A percentile compares a stretch with the other conserved stretches of the same genome.
Evolutionary conservation across 768 basidiomycete genomes (phyloP).

Genomic region (Tephrocybe sp.): DNA sequence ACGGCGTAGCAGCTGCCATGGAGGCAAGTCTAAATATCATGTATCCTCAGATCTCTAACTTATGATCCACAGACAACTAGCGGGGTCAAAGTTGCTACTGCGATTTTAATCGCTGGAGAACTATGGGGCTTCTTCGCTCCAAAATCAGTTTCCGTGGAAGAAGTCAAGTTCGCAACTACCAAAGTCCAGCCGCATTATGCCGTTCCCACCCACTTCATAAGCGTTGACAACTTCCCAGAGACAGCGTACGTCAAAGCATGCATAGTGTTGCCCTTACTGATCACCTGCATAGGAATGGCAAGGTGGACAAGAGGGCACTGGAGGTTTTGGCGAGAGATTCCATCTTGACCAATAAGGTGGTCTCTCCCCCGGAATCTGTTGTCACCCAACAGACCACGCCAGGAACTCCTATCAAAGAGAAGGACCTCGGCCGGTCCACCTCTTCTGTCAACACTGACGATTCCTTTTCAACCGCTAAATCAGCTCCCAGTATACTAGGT

Average conservation of each 20-base stretch:
- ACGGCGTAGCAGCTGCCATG: conserved; percentile 60
- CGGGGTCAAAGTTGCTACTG: conserved; percentile 42
- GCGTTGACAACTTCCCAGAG: conserved; percentile 47
- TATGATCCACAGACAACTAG: not conserved
- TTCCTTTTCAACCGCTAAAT: not conserved
- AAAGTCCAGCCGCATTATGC: conserved; percentile 61
- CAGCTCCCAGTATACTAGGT: not conserved
- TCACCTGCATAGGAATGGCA: conserved; percentile 39
- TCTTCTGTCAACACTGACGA: not conserved
- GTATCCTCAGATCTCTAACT: not conserved
- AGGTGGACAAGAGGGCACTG: conserved; percentile 48
- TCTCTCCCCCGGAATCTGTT: not conserved
- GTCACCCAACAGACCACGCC: not conserved
- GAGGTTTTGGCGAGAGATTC: conserved; percentile 35
- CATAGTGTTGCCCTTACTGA: not conserved
- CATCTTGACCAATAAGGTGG: not conserved
- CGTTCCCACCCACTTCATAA: conserved; percentile 45
- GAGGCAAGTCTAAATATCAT: conserved; percentile 34
- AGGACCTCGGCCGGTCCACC: conserved; percentile 3
- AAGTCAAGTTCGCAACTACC: conserved; percentile 41
- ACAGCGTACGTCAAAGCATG: conserved; percentile 39
- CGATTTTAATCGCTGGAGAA: conserved; percentile 50
- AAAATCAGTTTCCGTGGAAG: conserved; percentile 29
- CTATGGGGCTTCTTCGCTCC: conserved; percentile 61
- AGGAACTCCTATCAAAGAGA: conserved; percentile 2